Conservation (phyloP, 257 asterid species). For the Dorcoceras hygrometricum region DNA sequence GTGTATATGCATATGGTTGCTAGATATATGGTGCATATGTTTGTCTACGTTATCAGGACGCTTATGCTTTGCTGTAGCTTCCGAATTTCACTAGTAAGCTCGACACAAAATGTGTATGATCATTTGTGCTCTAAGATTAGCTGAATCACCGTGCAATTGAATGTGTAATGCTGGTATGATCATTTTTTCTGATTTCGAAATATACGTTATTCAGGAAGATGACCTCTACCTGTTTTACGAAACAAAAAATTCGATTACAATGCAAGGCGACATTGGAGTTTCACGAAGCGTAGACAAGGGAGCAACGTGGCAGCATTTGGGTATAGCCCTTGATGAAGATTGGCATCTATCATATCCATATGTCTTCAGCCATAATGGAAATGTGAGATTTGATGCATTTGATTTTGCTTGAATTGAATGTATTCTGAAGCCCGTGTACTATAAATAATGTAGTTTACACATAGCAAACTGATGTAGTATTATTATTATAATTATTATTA, state of each 20-base stretch:
- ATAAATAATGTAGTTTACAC: too few species aligned
- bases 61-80: background rate
- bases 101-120: background rate
- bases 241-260: slow-evolving; percentile 74
- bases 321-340: slow-evolving; percentile 82
- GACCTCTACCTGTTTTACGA: slow-evolving; percentile 71
- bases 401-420: background rate
- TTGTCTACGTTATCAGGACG: background rate
- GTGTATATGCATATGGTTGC: background rate
- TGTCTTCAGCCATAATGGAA: slow-evolving; percentile 76
- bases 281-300: slow-evolving; percentile 78
- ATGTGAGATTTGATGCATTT: slow-evolving; percentile 44
- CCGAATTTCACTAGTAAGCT: background rate
- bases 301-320: slow-evolving; percentile 90
- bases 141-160: background rate
- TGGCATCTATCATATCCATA: slow-evolving; percentile 98
- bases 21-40: background rate
- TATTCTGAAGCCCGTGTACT: background rate
- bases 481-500: too few species aligned
- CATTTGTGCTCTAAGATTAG: background rate
- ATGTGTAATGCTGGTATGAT: background rate
- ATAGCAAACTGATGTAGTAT: background rate
- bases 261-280: slow-evolving; percentile 97
- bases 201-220: slow-evolving; percentile 58
- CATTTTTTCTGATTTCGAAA: slow-evolving; percentile 27